Evolutionary conservation across 2,329 filamentous ascomycete genomes (phyloP).

Genomic region (Madurella fahalii): DNA sequence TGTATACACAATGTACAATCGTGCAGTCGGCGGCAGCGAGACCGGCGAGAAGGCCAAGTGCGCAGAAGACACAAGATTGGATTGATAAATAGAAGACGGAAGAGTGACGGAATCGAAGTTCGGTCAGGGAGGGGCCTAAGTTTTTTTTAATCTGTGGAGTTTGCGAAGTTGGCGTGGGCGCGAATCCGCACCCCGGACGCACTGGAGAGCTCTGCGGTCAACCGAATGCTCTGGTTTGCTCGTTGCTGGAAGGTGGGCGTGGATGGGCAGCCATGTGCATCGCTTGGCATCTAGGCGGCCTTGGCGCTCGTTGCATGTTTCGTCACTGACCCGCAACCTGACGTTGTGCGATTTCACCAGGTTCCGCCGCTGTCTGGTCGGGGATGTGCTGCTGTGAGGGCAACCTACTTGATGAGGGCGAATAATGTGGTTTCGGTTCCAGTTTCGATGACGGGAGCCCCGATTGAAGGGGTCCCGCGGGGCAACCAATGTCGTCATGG

Average conservation of each 20-base stretch:
- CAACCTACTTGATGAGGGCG: too few species aligned
- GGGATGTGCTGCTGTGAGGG: too few species aligned
- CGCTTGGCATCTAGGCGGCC: constrained; percentile 18
- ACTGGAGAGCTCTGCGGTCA: neutral
- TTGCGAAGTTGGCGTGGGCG: neutral
- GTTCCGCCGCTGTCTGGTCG: too few species aligned
- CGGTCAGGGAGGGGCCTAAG: neutral
- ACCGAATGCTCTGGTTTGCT: constrained; percentile 4
- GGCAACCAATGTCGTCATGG: neutral
- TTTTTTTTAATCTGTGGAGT: neutral
- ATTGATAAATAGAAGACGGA: neutral
- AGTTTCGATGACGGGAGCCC: neutral
- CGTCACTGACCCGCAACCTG: neutral
- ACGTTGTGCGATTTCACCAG: too few species aligned
- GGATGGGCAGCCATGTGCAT: constrained; percentile 10
- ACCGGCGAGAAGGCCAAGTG: too few species aligned
- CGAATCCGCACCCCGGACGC: neutral
- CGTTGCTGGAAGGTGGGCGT: constrained; percentile 2
- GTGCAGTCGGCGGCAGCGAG: too few species aligned
- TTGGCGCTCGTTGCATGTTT: constrained; percentile 12
- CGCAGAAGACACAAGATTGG: neutral
- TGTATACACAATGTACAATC: too few species aligned
- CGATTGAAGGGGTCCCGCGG: neutral
- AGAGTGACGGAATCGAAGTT: neutral
- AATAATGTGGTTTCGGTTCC: neutral